Evolutionary conservation across 1,284 basidiomycete species (phyloP).

Genomic region (Meira nashicola): DNA sequence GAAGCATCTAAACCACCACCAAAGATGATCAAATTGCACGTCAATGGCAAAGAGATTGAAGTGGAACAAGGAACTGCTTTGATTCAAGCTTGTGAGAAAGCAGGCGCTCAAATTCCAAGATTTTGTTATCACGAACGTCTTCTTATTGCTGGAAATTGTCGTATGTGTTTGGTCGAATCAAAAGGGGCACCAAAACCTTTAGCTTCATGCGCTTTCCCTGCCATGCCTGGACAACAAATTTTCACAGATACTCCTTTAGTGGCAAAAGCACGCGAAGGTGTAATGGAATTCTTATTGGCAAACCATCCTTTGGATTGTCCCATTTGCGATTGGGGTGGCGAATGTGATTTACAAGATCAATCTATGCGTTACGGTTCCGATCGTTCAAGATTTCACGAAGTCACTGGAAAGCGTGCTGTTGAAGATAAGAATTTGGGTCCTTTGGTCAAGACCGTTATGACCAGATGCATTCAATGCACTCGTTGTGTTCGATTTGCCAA

Average conservation of each 20-base stretch:
- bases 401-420: constrained; percentile 92
- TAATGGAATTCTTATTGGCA: constrained; percentile 96
- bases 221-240: constrained; percentile 92
- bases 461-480: constrained; percentile 98
- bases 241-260: constrained; percentile 92
- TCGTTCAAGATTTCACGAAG: constrained; percentile 95
- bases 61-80: constrained; percentile 59
- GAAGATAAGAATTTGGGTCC: constrained; percentile 99
- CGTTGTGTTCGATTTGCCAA: constrained; percentile 98
- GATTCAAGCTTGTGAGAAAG: constrained; percentile 79
- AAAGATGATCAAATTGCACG: constrained; percentile 52
- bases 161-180: constrained; percentile 87
- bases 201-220: constrained; percentile 79
- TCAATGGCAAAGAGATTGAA: constrained; percentile 52
- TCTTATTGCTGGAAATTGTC: constrained; percentile 43
- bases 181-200: constrained; percentile 85
- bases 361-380: constrained; percentile 99
- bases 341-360: constrained; percentile 99
- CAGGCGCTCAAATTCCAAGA: constrained; percentile 55
- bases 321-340: constrained; percentile 75
- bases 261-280: constrained; percentile 83
- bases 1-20: constrained; percentile 25
- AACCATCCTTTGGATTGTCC: constrained; percentile 99
- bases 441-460: constrained; percentile 98
- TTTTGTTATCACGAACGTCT: constrained; percentile 82